Conservation (phyloP, 2,329 filamentous ascomycete genomes). For the Hymenoscyphus infarciens region DNA sequence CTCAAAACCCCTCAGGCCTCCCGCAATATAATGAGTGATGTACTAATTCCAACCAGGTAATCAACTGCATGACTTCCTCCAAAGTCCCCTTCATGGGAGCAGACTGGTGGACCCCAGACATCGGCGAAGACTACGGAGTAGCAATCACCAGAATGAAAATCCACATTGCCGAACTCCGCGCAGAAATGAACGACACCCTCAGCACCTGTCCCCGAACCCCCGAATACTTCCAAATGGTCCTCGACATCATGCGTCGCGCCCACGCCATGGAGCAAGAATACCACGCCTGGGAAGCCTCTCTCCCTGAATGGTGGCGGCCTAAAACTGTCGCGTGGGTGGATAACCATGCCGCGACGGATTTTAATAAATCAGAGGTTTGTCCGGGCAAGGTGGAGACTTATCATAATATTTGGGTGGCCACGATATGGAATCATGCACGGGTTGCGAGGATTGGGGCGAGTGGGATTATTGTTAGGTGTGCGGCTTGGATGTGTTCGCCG, state of each 20-base stretch:
- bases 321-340: slow-evolving; percentile 56
- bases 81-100: slow-evolving; percentile 50
- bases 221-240: slow-evolving; percentile 49
- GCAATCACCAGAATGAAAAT: slow-evolving; percentile 45
- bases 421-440: slow-evolving; percentile 54
- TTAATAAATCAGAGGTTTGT: slow-evolving; percentile 52
- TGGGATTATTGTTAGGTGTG: slow-evolving; percentile 54
- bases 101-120: slow-evolving; percentile 57
- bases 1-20: slow-evolving; percentile 14
- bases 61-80: slow-evolving; percentile 53
- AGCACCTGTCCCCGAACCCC: slow-evolving; percentile 44
- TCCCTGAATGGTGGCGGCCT: slow-evolving; percentile 50
- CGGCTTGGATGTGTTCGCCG: slow-evolving; percentile 57
- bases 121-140: slow-evolving; percentile 49
- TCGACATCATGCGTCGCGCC: slow-evolving; percentile 49
- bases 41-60: slow-evolving; percentile 54
- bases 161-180: slow-evolving; percentile 52
- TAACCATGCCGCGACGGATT: slow-evolving; percentile 49
- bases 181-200: slow-evolving; percentile 50
- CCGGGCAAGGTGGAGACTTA: slow-evolving; percentile 60
- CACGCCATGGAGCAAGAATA: slow-evolving; percentile 52
- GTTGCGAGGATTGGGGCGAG: slow-evolving; percentile 52
- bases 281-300: slow-evolving; percentile 46
- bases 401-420: slow-evolving; percentile 55
- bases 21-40: slow-evolving; percentile 42